Evolutionary conservation across 2,329 filamentous ascomycete species (phyloP), one percentile per base, ranked within the genome.

Genomic region (Exophiala oligosperma): DNA sequence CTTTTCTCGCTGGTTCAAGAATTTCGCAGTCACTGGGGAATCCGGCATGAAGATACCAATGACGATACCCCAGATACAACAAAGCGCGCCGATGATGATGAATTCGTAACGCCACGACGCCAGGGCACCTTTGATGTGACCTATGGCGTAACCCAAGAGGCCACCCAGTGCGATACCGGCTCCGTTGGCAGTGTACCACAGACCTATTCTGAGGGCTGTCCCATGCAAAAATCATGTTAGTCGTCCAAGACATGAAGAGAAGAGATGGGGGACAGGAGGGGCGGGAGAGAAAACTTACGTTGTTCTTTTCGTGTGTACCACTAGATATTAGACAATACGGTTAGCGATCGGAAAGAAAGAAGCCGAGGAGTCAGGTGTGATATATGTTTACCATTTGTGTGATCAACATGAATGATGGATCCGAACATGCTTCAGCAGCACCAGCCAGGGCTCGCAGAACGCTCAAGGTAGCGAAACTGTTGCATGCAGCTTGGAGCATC

Each of bases 51-150:
- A 72, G 17, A 84, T 68, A 43, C 80, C 75, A 67, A 87, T 81
- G 9, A 84, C 71, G 6, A 87, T 76, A 1, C 82, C 86, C 80
- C 85, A 88, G 11, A 76, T 57, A 14, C 81, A 76, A 57, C 84
- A 87, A 9, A 87, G 74, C 1, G 81, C 76, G 6, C 76, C 75
- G 59, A 84, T 84, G n/a, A 89, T 80, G 14, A 90, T 71, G 67
- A 89, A 89, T 54, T 89, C 85, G 62, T 86, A 89, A 66, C 83
- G 84, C 86, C 86, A 89, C 0, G 80, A 81, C 0, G 80, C 76
- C 21, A 88, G 74, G 1, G 76, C 73, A 12, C 81, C 83, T 40
- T 77, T 74, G 63, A 68, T 69, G 43, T 69, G 67, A 9, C 66
- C 67, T 26, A 71, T 68, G 23, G 64, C 70, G 53, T 72, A 72